Conservation (phyloP, 2,329 filamentous ascomycete genomes). For the Blumeriella jaapii region DNA sequence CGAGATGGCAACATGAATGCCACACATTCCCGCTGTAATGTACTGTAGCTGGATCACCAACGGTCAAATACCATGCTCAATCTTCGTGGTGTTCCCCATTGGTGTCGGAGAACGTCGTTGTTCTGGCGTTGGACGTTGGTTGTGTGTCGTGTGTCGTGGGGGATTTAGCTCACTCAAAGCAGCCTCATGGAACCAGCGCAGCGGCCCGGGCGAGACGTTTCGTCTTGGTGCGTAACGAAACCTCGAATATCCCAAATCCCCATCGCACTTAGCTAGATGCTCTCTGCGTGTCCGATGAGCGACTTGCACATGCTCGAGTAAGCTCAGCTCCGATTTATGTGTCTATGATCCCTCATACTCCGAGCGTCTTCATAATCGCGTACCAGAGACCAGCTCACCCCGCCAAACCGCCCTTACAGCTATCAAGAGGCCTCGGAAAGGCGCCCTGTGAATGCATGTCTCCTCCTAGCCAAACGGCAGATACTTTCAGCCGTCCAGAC, state of each 20-base stretch:
- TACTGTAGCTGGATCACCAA: background rate
- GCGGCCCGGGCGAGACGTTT: background rate
- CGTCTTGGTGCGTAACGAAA: too few species aligned
- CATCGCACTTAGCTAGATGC: slow-evolving; percentile 3
- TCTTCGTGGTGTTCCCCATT: background rate
- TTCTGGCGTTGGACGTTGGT: background rate
- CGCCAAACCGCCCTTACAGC: slow-evolving; percentile 18
- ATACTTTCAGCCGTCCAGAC: slow-evolving; percentile 18
- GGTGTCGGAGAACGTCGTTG: background rate
- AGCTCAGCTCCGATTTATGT: background rate
- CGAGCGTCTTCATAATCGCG: background rate
- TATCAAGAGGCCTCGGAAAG: slow-evolving; percentile 19
- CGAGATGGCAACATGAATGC: slow-evolving; percentile 44
- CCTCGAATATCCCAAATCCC: too few species aligned
- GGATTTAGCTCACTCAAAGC: too few species aligned
- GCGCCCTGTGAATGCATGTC: slow-evolving; percentile 26
- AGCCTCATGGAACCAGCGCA: too few species aligned
- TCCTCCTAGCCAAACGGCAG: slow-evolving; percentile 22
- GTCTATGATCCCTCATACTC: too few species aligned
- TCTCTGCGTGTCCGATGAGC: background rate
- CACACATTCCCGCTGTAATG: slow-evolving; percentile 38
- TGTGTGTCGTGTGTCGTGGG: background rate
- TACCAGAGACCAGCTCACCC: slow-evolving; percentile 15
- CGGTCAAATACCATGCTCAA: background rate
- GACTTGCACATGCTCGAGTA: background rate